Base-by-base conservation (phyloP, 208 protist genomes). In the Endotrypanum monterogeii region DNA sequence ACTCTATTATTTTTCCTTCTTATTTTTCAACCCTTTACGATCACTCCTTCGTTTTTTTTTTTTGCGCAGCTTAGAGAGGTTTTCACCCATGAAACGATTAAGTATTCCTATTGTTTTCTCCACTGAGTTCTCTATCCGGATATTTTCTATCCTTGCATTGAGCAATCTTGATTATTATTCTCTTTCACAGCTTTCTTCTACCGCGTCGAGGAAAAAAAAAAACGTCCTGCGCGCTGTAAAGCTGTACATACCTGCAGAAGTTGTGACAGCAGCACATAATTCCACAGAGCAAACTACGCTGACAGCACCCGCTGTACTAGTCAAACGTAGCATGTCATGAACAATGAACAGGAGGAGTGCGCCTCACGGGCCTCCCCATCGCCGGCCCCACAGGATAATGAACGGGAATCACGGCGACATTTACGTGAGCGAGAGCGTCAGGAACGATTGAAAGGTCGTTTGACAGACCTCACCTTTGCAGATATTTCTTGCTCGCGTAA, bases 401-500 rank as follows among this genome's bases (percentile, higher is more conserved):
- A 66, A n/a, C 41, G 54, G 0, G 55, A n/a, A 7, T 63, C 76
- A 6, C 51, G 51, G 61, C 76, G 74, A 46, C 73, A 72, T 37
- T 66, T 80, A 39, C 86, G 89, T 32, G 88, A 96, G 55, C 69
- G 80, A 58, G 83, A 94, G 77, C 82, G 89, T 4, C 73, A 82
- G 14, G 80, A 86, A 60, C 86, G 92, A 1, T 73, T 92, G 46
- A 58, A 82, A 16, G 92, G 89, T 8, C 79, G 76, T 39, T 76
- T 96, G 67, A 96, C 83, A 8, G 86, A 92, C 12, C 76, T 93
- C 23, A 83, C 74, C 30, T 93, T 92, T 61, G 69, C 74, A 3
- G 88, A 93, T 54, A 89, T 96, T 71, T 71, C 76, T 11, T 82
- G 78, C 39, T 46, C 67, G 20, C 73, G 83, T 4, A 54, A 76